A percentile compares a stretch with the other conserved stretches of the same genome.
Evolutionary conservation across 495 filamentous ascomycete genomes (phyloP).

Genomic region (Xylaria curta): DNA sequence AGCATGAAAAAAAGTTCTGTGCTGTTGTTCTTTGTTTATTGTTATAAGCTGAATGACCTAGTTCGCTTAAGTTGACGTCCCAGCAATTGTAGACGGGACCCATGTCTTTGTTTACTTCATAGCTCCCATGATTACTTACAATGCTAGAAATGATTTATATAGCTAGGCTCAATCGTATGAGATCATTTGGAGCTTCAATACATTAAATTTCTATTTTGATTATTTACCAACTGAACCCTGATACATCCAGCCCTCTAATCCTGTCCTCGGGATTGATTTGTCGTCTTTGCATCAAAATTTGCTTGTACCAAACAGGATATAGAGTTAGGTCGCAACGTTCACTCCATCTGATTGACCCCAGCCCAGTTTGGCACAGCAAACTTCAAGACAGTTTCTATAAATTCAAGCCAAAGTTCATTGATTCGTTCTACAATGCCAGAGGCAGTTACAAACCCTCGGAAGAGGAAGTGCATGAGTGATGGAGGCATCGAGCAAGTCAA

Average conservation of each 20-base stretch:
- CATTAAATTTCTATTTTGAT: neutral
- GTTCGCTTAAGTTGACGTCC: neutral
- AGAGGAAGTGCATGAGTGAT: neutral
- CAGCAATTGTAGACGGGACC: neutral
- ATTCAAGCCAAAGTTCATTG: neutral
- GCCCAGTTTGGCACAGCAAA: neutral
- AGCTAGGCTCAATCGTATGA: neutral
- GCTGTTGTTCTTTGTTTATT: neutral
- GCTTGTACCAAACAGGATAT: no score
- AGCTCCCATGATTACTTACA: neutral
- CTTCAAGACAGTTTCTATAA: neutral
- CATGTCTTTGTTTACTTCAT: neutral
- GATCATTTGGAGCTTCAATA: neutral
- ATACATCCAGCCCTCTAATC: neutral
- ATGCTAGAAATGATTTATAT: neutral
- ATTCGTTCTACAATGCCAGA: neutral
- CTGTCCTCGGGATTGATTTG: neutral
- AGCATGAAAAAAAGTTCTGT: neutral
- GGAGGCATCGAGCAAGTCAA: neutral
- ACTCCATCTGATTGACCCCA: neutral
- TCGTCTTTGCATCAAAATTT: neutral
- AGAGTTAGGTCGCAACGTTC: neutral
- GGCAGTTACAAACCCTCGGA: neutral
- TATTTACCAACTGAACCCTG: neutral
- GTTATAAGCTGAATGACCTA: neutral